phyloP scores from a whole-genome alignment of 371 early-diverging fungal genomes.

The Mortierella sp. region DNA sequence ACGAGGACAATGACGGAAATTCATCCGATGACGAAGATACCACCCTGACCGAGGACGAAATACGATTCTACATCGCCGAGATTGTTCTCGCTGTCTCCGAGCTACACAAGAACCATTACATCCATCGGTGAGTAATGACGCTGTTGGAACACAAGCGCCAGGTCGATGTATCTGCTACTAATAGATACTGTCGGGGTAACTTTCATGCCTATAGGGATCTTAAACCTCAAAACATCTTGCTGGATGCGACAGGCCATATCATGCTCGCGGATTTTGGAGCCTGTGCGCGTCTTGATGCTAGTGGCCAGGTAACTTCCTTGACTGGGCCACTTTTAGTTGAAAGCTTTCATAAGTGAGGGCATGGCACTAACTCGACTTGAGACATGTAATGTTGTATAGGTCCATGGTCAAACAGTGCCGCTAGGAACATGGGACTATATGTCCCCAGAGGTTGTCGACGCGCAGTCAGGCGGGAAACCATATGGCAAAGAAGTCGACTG shows the following conservation, averaged over 20 bases:
- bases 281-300: constrained; percentile 57
- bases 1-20: constrained; percentile 18
- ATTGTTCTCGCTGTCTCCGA: constrained; percentile 91
- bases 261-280: constrained; percentile 96
- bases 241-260: constrained; percentile 82
- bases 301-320: constrained; percentile 39
- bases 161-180: too few species aligned
- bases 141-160: neutral
- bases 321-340: too few species aligned
- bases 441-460: constrained; percentile 92
- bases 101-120: constrained; percentile 94
- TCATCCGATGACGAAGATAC: constrained; percentile 51
- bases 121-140: constrained; percentile 79
- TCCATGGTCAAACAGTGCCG: constrained; percentile 68
- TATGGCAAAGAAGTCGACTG: constrained; percentile 98
- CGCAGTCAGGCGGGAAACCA: constrained; percentile 65
- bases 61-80: constrained; percentile 97
- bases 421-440: constrained; percentile 98
- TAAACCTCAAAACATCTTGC: constrained; percentile 86
- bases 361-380: neutral
- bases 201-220: constrained; percentile 64
- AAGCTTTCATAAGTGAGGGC: neutral
- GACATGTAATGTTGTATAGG: constrained; percentile 20
- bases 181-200: too few species aligned
- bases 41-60: constrained; percentile 89